Evolutionary conservation across 2,329 filamentous ascomycete genomes (phyloP).

Genomic region (Geoglossum cookeanum): DNA sequence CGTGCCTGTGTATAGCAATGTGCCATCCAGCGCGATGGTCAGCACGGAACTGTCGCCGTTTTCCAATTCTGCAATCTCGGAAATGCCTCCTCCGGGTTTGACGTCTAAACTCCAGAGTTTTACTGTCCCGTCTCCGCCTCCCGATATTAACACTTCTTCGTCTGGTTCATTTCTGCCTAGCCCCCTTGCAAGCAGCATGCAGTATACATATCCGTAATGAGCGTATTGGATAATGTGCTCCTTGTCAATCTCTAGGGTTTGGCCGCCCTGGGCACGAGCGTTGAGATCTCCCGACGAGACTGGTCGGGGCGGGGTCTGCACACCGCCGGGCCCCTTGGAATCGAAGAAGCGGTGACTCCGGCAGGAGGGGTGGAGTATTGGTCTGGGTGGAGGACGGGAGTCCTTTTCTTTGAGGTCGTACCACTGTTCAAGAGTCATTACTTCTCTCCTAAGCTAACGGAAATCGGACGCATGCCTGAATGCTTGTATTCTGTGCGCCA

Average conservation of each 20-base stretch:
- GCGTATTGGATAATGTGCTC: constrained; percentile 74
- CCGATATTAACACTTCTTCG: constrained; percentile 68
- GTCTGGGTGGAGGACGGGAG: constrained; percentile 38
- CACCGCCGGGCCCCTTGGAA: constrained; percentile 67
- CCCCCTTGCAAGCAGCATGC: constrained; percentile 72
- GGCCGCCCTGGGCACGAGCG: constrained; percentile 34
- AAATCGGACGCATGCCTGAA: constrained; percentile 38
- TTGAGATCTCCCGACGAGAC: constrained; percentile 33
- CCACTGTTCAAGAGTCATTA: constrained; percentile 34
- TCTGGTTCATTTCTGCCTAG: constrained; percentile 50
- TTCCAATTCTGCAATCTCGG: constrained; percentile 48
- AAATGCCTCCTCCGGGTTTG: constrained; percentile 39
- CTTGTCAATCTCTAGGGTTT: constrained; percentile 61
- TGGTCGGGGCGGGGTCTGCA: constrained; percentile 49
- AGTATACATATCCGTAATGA: constrained; percentile 90
- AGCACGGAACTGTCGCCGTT: constrained; percentile 47
- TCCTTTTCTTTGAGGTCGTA: constrained; percentile 50
- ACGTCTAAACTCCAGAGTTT: constrained; percentile 74
- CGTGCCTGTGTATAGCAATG: constrained; percentile 82
- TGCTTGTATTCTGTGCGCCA: constrained; percentile 83
- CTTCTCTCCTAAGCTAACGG: constrained; percentile 10
- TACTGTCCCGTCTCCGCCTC: constrained; percentile 82
- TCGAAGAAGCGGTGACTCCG: constrained; percentile 85
- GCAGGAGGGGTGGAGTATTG: constrained; percentile 51
- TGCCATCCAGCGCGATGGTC: constrained; percentile 70